Conservation (phyloP, 2,329 filamentous ascomycete genomes). For the Ophiostoma tasmaniense region DNA sequence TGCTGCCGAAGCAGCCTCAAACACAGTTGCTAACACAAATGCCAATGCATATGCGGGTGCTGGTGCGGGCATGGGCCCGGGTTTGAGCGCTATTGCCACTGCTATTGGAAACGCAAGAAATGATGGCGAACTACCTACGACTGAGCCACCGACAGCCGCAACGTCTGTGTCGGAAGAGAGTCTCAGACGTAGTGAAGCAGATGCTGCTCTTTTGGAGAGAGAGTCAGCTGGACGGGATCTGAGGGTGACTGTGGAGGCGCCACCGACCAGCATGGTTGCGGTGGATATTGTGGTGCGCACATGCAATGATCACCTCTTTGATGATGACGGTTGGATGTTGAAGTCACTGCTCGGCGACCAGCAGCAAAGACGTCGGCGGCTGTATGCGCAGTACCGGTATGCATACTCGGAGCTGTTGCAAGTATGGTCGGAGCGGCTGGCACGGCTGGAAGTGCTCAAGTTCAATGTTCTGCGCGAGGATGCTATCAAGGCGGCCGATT, state of each 20-base stretch:
- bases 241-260: background rate
- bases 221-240: background rate
- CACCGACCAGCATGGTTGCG: slow-evolving; percentile 36
- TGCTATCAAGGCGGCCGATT: slow-evolving; percentile 21
- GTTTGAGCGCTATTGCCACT: background rate
- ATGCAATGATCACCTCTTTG: slow-evolving; percentile 56
- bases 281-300: slow-evolving; percentile 45
- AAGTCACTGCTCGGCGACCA: slow-evolving; percentile 46
- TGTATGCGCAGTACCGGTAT: slow-evolving; percentile 54
- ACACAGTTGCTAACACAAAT: background rate
- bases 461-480: slow-evolving; percentile 55
- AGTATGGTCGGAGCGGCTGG: slow-evolving; percentile 55
- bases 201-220: slow-evolving; percentile 20
- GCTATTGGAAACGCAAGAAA: slow-evolving; percentile 19
- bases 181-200: slow-evolving; percentile 33
- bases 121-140: slow-evolving; percentile 23
- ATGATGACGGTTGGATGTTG: slow-evolving; percentile 58
- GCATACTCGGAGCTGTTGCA: slow-evolving; percentile 62
- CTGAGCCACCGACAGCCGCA: slow-evolving; percentile 39
- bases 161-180: slow-evolving; percentile 50
- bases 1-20: slow-evolving; percentile 16
- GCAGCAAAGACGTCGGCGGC: slow-evolving; percentile 30
- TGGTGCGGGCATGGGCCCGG: background rate
- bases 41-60: background rate
- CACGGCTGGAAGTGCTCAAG: slow-evolving; percentile 59